Conservation (phyloP, 257 asterid species). For the Solanum pimpinellifolium region DNA sequence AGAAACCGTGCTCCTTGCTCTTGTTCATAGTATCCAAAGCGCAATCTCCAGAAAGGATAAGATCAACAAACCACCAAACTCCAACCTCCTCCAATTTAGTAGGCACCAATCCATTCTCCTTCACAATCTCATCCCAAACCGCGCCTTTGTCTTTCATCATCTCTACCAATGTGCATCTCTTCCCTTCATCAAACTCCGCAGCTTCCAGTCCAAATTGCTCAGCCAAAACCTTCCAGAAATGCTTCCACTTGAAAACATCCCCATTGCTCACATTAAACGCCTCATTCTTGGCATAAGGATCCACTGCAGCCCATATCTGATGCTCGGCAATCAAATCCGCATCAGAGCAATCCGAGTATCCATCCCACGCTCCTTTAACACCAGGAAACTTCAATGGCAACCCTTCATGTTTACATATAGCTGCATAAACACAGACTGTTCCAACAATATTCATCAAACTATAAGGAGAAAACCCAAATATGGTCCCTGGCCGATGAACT, state of each 20-base stretch:
- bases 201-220: slow-evolving; percentile 69
- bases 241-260: slow-evolving; percentile 90
- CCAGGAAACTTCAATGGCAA: slow-evolving; percentile 68
- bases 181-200: slow-evolving; percentile 50
- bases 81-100: slow-evolving; percentile 69
- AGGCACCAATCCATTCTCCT: slow-evolving; percentile 44
- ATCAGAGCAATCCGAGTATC: slow-evolving; percentile 66
- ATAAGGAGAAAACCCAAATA: slow-evolving; percentile 72
- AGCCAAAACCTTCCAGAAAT: slow-evolving; percentile 78
- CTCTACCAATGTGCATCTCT: slow-evolving; percentile 30
- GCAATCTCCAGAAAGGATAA: slow-evolving; percentile 6
- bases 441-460: slow-evolving; percentile 81
- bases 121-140: slow-evolving; percentile 80
- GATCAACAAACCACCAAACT: slow-evolving; percentile 70
- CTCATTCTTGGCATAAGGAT: slow-evolving; percentile 85
- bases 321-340: slow-evolving; percentile 93
- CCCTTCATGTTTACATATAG: slow-evolving; percentile 82
- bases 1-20: slow-evolving; percentile 92
- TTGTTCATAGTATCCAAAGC: slow-evolving; percentile 74
- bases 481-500: slow-evolving; percentile 64
- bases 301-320: slow-evolving; percentile 91
- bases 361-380: slow-evolving; percentile 57
- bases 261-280: slow-evolving; percentile 88
- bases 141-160: slow-evolving; percentile 72
- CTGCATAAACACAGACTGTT: slow-evolving; percentile 70